These are phyloP conservation scores for Austropuccinia psidii DNA, from an alignment of 1,284 basidiomycete genomes.

Conservation along the genomic window DNA sequence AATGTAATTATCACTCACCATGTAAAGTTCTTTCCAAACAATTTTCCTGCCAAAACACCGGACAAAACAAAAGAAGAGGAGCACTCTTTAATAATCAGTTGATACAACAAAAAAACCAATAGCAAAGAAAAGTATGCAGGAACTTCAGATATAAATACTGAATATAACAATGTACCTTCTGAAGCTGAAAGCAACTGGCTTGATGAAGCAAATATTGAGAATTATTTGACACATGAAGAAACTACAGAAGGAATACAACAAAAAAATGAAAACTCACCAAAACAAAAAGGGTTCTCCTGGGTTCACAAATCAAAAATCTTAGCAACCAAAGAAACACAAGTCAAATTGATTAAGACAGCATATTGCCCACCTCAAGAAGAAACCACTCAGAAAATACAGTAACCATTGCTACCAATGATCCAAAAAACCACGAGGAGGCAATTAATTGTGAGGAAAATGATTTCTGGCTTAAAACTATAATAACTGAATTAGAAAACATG, in stretches of 20 bases:
- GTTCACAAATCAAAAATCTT: not conserved
- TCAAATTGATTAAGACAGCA: not conserved
- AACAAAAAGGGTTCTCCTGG: not conserved
- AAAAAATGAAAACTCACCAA: too few species aligned
- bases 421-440: constrained; percentile 4
- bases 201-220: too few species aligned
- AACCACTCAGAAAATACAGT: not conserved
- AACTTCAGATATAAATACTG: too few species aligned
- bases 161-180: too few species aligned
- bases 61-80: too few species aligned
- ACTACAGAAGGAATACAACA: too few species aligned
- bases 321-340: not conserved
- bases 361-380: not conserved
- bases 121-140: too few species aligned
- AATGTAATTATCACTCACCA: not conserved
- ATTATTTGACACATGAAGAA: too few species aligned
- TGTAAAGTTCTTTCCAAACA: not conserved
- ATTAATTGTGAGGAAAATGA: not conserved
- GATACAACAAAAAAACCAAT: too few species aligned
- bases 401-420: not conserved
- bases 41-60: too few species aligned
- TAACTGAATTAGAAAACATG: not conserved
- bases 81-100: too few species aligned
- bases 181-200: too few species aligned
- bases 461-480: not conserved